phyloP scores from a whole-genome alignment of 768 basidiomycete genomes.

The Chalciporus sphaerocephalus region DNA sequence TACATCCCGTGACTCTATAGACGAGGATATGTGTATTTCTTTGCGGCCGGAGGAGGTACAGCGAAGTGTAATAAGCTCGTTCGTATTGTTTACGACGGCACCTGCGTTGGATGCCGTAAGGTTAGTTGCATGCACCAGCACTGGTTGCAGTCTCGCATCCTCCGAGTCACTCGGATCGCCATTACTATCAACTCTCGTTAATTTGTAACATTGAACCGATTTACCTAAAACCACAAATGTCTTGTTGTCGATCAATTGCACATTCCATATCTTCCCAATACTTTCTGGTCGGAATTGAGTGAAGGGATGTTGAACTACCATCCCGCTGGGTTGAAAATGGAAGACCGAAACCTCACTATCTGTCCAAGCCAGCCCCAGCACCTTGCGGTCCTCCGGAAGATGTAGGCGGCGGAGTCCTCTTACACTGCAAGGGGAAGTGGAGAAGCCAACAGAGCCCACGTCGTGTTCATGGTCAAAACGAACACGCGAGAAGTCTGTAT shows the following conservation, averaged over 20 bases:
- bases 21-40: conserved; percentile 17
- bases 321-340: conserved; percentile 12
- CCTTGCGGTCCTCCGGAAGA: conserved; percentile 19
- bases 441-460: conserved; percentile 12
- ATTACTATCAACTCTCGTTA: conserved; percentile 10
- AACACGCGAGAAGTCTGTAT: conserved; percentile 19
- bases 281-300: conserved; percentile 17
- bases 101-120: conserved; percentile 5
- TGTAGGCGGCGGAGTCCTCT: conserved; percentile 21
- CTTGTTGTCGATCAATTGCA: conserved; percentile 22
- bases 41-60: conserved; percentile 15
- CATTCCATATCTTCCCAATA: conserved; percentile 18
- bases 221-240: conserved; percentile 22
- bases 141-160: conserved; percentile 12
- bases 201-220: conserved; percentile 19
- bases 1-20: conserved; percentile 6
- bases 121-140: conserved; percentile 4
- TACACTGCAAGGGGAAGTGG: conserved; percentile 9
- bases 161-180: conserved; percentile 7
- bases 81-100: conserved; percentile 9
- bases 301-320: not conserved
- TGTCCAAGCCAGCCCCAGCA: conserved; percentile 48
- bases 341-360: conserved; percentile 32
- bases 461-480: conserved; percentile 24
- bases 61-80: conserved; percentile 19